Conservation (phyloP, 2,329 filamentous ascomycete species). For the Fusarium haematococcum region DNA sequence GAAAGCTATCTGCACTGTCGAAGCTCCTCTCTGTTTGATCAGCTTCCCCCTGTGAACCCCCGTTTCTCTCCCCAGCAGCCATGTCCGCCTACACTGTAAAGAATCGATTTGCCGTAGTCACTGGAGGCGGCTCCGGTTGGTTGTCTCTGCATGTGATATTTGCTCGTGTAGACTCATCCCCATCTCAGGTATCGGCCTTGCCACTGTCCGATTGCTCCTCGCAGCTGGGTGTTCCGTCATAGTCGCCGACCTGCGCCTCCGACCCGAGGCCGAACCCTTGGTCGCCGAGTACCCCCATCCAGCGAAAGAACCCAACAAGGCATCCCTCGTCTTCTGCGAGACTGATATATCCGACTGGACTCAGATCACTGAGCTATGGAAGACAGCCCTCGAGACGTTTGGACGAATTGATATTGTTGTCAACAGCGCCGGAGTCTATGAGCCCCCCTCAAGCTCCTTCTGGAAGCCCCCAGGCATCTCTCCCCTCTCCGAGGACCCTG, state of each 20-base stretch:
- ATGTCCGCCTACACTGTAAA: constrained; percentile 12
- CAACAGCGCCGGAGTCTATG: constrained; percentile 69
- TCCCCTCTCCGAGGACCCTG: constrained; percentile 23
- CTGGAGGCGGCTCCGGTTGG: constrained; percentile 16
- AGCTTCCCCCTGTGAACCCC: not conserved
- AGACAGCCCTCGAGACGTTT: constrained; percentile 57
- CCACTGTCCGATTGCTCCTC: constrained; percentile 5
- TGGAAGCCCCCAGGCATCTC: constrained; percentile 40
- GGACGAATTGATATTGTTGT: constrained; percentile 69
- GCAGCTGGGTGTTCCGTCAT: constrained; percentile 14
- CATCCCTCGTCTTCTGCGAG: constrained; percentile 35
- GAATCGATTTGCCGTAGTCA: constrained; percentile 16
- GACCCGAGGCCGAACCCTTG: not conserved
- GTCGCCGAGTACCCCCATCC: not conserved
- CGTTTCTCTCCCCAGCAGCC: not conserved
- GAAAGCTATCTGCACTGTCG: not conserved
- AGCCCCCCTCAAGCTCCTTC: constrained; percentile 41
- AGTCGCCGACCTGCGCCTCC: constrained; percentile 5
- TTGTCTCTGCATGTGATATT: not conserved
- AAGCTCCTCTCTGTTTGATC: not conserved
- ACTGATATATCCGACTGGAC: constrained; percentile 41
- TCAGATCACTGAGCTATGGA: constrained; percentile 40
- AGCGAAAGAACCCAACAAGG: not conserved
- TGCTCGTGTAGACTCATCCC: not conserved
- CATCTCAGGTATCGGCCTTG: constrained; percentile 9